phyloP scores from a whole-genome alignment of 176 grass and related monocot genomes.

The Triticum monococcum region DNA sequence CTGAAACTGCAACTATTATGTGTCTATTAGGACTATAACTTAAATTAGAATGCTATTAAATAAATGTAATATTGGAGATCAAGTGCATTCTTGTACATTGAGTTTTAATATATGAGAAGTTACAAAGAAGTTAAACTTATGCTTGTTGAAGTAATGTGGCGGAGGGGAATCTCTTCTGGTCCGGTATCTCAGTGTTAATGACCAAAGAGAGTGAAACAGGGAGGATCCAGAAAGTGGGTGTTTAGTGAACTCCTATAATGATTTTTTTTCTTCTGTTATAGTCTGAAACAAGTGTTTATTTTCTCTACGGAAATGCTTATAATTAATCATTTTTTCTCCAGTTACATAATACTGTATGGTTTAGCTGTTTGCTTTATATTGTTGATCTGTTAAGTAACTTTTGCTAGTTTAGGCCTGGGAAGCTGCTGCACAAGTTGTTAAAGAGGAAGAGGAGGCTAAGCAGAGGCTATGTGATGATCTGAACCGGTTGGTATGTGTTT shows the following conservation, averaged over 20 bases:
- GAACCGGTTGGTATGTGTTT: slow-evolving; percentile 62
- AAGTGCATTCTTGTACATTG: not conserved
- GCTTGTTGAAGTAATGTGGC: too few relatives aligned
- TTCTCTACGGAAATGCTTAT: not conserved
- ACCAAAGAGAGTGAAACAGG: too few relatives aligned
- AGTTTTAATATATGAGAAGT: not conserved
- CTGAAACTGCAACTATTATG: not conserved
- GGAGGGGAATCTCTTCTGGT: too few relatives aligned
- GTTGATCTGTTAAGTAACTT: not conserved
- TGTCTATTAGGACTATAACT: not conserved
- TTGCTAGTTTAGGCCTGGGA: slow-evolving; percentile 75
- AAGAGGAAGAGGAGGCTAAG: slow-evolving; percentile 82
- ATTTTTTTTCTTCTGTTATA: slow-evolving; percentile 5
- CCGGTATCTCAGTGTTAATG: too few relatives aligned
- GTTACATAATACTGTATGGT: not conserved
- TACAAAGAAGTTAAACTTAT: not conserved
- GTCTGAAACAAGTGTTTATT: not conserved
- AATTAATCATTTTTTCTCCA: not conserved
- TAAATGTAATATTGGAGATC: not conserved
- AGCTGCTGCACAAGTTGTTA: slow-evolving; percentile 67
- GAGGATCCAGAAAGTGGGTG: too few relatives aligned
- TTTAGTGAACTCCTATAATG: not conserved
- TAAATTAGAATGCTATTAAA: not conserved
- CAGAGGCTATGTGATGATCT: slow-evolving; percentile 88
- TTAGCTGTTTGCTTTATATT: slow-evolving; percentile 15